Percentiles rank a stretch among this genome's conserved stretches.
These are phyloP conservation scores for Debaryomyces coudertii DNA, from an alignment of 1,139 yeast genomes.

Conservation along the genomic window DNA sequence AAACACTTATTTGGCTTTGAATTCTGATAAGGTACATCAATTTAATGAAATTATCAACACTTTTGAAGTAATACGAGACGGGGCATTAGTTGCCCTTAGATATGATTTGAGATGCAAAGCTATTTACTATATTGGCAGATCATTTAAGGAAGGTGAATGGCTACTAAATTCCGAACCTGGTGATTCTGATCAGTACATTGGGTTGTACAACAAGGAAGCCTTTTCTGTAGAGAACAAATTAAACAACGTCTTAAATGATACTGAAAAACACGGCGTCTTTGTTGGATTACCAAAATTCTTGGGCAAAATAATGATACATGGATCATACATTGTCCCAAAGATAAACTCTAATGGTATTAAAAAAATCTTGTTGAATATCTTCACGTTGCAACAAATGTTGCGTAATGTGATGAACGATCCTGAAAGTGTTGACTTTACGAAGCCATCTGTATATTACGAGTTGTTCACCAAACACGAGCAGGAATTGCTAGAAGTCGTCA, in stretches of 20 bases:
- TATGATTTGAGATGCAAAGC: constrained; percentile 68
- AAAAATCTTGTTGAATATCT: constrained; percentile 67
- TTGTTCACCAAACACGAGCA: constrained; percentile 51
- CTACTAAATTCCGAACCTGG: constrained; percentile 55
- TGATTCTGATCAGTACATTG: constrained; percentile 66
- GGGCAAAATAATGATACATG: constrained; percentile 59
- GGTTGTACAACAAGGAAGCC: constrained; percentile 61
- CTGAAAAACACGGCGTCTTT: constrained; percentile 37
- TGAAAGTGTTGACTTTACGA: constrained; percentile 59
- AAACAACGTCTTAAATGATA: constrained; percentile 28
- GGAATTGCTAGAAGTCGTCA: constrained; percentile 29
- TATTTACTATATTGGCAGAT: constrained; percentile 59
- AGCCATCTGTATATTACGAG: constrained; percentile 62
- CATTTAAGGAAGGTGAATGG: constrained; percentile 47
- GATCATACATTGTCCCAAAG: constrained; percentile 57
- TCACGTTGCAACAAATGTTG: constrained; percentile 75
- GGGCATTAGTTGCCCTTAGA: constrained; percentile 59
- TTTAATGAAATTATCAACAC: constrained; percentile 53
- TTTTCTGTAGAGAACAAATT: constrained; percentile 51
- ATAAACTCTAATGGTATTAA: constrained; percentile 70
- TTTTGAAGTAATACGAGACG: constrained; percentile 50
- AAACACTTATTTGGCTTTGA: constrained; percentile 41
- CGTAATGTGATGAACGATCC: constrained; percentile 63
- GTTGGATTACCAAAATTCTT: constrained; percentile 61
- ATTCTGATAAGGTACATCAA: constrained; percentile 38